Evolutionary conservation across 345 rosid genomes (phyloP), one percentile per base, ranked within the genome.

Genomic region (Eucalyptus polybractea): DNA sequence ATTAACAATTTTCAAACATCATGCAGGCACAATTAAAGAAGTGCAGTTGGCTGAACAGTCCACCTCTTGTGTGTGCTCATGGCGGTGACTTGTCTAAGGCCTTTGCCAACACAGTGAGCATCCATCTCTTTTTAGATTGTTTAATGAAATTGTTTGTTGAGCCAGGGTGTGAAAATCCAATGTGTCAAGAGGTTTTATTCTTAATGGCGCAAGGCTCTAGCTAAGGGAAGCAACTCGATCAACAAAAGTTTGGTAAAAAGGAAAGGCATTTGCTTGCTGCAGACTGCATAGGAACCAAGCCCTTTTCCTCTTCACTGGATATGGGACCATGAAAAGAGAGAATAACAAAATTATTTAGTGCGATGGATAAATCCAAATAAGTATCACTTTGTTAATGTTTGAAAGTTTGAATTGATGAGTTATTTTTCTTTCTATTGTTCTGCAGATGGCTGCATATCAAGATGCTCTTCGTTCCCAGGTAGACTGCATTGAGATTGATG

Each of bases 61-160:
- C 99, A 90, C 99, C 99, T 51, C 97, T 97, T 91, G 98, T 97
- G 16, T 98, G 99, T 86, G 99, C 99, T 91, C 99, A 98, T 91
- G 99, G 99, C 62, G 99, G 99, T 86, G 99, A 98, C 91, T 94
- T 98, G 47, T 93, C 94, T 10, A 91, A 95, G 67, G 99, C 95
- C 80, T 97, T 95, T 47, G 97, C 98, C 33, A 98, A 98, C 92
- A 95, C 99, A 25, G 99, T 97, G 89, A 88, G 92, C 67, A 83
- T 90, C 44, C 42, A 42, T 76, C 83, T 76, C 83, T 76, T 33
- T 53, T 87, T 56, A 67, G 27, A 29, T 53, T 22, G 56, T 31
- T 86, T 80, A 44, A 56, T 89, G 40, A 62, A 65, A 25, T 37
- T 76, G 83, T 40, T 76, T 37, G 83, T 37, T 37, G 83, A 76